These are phyloP conservation scores for Coemansia sp. DNA, from an alignment of 192 early-diverging fungal species.

Conservation along the genomic window DNA sequence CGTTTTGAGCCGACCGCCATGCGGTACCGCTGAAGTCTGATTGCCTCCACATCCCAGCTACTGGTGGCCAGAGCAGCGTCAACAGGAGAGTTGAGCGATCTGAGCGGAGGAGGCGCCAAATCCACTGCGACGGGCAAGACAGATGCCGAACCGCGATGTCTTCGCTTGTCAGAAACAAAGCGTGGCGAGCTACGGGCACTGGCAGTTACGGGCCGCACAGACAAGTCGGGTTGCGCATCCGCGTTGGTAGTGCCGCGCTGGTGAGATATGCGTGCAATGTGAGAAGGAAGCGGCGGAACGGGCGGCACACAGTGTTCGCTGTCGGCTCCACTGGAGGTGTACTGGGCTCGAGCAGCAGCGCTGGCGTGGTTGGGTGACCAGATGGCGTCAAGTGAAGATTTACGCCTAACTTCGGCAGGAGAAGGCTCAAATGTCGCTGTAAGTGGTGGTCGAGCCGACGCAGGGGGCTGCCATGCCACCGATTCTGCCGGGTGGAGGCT, in stretches of 20 bases:
- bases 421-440: background rate
- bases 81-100: constrained; percentile 6
- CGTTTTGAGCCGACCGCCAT: constrained; percentile 7
- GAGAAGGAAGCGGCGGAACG: constrained; percentile 36
- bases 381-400: background rate
- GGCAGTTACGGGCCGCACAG: constrained; percentile 23
- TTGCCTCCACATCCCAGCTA: constrained; percentile 23
- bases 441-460: background rate
- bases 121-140: constrained; percentile 7
- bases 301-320: constrained; percentile 12
- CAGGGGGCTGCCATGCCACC: background rate
- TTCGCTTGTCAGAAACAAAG: constrained; percentile 14
- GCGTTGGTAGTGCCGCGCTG: background rate
- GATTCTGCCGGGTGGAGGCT: background rate
- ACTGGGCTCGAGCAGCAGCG: background rate
- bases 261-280: constrained; percentile 1
- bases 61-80: background rate
- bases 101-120: background rate
- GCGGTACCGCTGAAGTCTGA: constrained; percentile 23
- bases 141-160: constrained; percentile 27
- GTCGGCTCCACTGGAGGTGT: background rate
- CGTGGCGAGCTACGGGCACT: constrained; percentile 24
- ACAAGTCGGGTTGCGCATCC: background rate
- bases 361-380: background rate
- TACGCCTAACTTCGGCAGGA: background rate